Conservation (phyloP, 371 early-diverging fungal genomes). For the Smittium mucronatum region DNA sequence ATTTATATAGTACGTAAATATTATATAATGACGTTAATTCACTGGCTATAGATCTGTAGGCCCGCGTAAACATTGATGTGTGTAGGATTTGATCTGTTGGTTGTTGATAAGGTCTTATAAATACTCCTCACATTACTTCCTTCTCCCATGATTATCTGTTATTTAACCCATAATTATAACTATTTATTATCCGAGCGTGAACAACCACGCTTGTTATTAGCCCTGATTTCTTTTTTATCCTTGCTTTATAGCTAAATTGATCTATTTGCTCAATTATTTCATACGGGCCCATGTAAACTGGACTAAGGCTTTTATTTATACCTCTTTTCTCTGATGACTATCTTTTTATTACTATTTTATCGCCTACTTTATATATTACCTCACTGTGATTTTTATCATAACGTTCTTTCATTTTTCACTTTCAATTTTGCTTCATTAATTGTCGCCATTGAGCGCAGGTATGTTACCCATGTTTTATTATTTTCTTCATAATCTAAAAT, state of each 20-base stretch:
- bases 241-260: background rate
- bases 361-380: too few species aligned
- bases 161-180: too few species aligned
- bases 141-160: too few species aligned
- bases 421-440: background rate
- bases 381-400: too few species aligned
- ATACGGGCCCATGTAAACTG: background rate
- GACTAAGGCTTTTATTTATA: background rate
- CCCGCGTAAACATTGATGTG: too few species aligned
- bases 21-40: too few species aligned
- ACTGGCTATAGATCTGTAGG: too few species aligned
- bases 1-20: too few species aligned
- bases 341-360: background rate
- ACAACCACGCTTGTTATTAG: background rate
- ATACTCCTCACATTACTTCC: too few species aligned
- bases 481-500: background rate
- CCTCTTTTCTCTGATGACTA: background rate
- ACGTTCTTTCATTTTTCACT: background rate
- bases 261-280: background rate
- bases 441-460: background rate
- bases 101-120: too few species aligned
- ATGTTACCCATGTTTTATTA: background rate
- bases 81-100: too few species aligned
- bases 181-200: background rate
- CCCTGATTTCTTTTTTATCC: background rate